Conservation (phyloP, 2,329 filamentous ascomycete genomes). For the Clarireedia sp. region DNA sequence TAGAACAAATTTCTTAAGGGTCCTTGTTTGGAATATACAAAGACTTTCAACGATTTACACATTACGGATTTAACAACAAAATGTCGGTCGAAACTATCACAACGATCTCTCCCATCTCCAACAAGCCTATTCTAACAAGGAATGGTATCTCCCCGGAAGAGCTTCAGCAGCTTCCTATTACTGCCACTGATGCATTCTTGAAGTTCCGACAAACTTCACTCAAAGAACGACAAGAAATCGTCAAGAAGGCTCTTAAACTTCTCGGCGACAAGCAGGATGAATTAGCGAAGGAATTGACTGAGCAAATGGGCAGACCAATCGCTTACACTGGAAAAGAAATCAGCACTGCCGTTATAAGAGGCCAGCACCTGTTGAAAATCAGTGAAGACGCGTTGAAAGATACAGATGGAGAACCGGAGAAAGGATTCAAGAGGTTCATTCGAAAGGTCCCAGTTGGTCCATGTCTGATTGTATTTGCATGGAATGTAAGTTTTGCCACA, state of each 20-base stretch:
- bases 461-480: slow-evolving; percentile 83
- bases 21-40: background rate
- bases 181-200: slow-evolving; percentile 67
- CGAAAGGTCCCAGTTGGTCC: slow-evolving; percentile 82
- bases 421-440: slow-evolving; percentile 86
- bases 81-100: slow-evolving; percentile 60
- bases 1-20: no score
- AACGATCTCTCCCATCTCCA: slow-evolving; percentile 87
- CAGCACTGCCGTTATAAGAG: slow-evolving; percentile 74
- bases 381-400: slow-evolving; percentile 71
- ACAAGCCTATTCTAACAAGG: slow-evolving; percentile 73
- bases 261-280: slow-evolving; percentile 67
- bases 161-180: slow-evolving; percentile 61
- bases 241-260: slow-evolving; percentile 68
- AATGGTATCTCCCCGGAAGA: slow-evolving; percentile 65
- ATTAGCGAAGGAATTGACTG: slow-evolving; percentile 75
- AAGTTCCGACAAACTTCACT: slow-evolving; percentile 70
- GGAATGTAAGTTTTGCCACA: slow-evolving; percentile 64
- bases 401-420: slow-evolving; percentile 73
- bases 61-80: slow-evolving; percentile 4
- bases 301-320: slow-evolving; percentile 93
- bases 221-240: slow-evolving; percentile 67
- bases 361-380: slow-evolving; percentile 78
- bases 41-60: background rate
- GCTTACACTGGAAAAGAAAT: slow-evolving; percentile 79